phyloP scores from a whole-genome alignment of 2,329 filamentous ascomycete genomes.

The Diaporthe sp. region DNA sequence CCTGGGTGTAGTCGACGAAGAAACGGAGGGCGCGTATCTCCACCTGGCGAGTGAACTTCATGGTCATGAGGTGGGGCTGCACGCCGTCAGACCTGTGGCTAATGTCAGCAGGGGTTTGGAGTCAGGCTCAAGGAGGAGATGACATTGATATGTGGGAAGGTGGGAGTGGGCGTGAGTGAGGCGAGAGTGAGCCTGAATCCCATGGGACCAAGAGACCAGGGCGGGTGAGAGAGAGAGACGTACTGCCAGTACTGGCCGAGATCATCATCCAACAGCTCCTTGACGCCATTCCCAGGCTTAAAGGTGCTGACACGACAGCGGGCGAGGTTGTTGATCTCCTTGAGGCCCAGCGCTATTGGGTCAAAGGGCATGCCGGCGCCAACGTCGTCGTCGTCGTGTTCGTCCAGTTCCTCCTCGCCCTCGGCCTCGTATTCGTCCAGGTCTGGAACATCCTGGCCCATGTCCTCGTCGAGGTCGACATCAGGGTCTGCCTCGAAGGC shows the following conservation, averaged over 20 bases:
- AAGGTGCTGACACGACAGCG: conserved; percentile 86
- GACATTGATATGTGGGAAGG: neutral
- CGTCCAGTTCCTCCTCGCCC: conserved; percentile 34
- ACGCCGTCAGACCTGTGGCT: conserved; percentile 80
- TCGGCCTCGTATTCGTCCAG: conserved; percentile 32
- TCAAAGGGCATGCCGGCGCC: conserved; percentile 57
- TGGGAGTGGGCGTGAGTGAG: neutral
- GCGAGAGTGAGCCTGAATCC: neutral
- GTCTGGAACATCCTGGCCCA: conserved; percentile 30
- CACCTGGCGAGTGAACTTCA: conserved; percentile 88
- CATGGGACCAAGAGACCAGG: neutral
- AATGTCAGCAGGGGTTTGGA: neutral
- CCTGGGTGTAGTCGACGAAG: conserved; percentile 90
- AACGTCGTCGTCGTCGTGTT: conserved; percentile 33
- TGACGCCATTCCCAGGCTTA: conserved; percentile 85
- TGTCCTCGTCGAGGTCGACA: conserved; percentile 31
- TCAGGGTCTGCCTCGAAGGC: conserved; percentile 20
- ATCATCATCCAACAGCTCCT: conserved; percentile 81
- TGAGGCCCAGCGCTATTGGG: conserved; percentile 71
- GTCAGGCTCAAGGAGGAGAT: neutral
- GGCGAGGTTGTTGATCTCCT: conserved; percentile 87
- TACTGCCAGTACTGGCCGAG: conserved; percentile 85
- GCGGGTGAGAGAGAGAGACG: conserved; percentile 47
- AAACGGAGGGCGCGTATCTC: conserved; percentile 84
- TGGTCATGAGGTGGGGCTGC: conserved; percentile 83